A percentile compares a stretch with the other conserved stretches of the same genome.
phyloP scores from a whole-genome alignment of 2,329 filamentous ascomycete genomes.

The Periconia sp. region DNA sequence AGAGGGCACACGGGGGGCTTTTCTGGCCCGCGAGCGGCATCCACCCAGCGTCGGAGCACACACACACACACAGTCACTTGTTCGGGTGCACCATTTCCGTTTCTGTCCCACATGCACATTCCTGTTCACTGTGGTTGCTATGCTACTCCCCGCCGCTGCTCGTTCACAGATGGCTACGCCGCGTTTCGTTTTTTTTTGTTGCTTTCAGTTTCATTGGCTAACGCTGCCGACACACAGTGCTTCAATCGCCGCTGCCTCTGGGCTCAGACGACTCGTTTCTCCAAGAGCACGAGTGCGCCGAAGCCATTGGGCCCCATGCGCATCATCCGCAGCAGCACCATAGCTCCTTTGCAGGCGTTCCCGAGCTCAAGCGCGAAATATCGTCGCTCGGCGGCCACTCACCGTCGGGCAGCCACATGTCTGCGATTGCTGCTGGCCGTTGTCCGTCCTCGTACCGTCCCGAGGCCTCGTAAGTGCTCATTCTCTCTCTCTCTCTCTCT shows the following conservation, averaged over 20 bases:
- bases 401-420: conserved; percentile 48
- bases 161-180: no score
- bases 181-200: background rate
- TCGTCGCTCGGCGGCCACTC: conserved; percentile 48
- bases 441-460: conserved; percentile 56
- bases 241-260: conserved; percentile 46
- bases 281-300: conserved; percentile 50
- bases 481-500: conserved; percentile 41
- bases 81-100: conserved; percentile 19
- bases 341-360: conserved; percentile 44
- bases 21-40: no score
- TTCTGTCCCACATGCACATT: conserved; percentile 35
- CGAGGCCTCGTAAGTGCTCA: conserved; percentile 58
- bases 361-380: conserved; percentile 56
- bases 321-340: conserved; percentile 35
- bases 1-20: no score
- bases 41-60: no score
- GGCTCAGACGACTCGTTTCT: conserved; percentile 47
- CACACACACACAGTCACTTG: no score
- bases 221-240: conserved; percentile 46
- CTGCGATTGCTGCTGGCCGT: conserved; percentile 49
- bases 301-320: conserved; percentile 49
- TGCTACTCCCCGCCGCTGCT: no score
- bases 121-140: no score
- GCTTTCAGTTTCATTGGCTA: conserved; percentile 39